Evolutionary conservation across 441 rosid species (phyloP), one percentile per base, ranked within the genome.

Genomic region (Brassica hybrid): DNA sequence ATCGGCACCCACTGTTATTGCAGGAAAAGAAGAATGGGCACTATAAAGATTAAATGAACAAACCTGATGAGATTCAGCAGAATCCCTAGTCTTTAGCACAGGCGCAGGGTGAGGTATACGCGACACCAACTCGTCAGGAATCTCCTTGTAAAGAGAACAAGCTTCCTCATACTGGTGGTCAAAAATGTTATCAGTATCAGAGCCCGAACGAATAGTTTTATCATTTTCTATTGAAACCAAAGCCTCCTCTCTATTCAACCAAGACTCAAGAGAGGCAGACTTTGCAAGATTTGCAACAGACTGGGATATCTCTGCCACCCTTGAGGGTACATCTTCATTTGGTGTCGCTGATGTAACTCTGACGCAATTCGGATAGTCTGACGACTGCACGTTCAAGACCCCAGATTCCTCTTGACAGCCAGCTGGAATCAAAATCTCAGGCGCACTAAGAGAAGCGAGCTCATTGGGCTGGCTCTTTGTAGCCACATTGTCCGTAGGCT

Each of bases 1-100:
- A 71, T 56, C 18, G 60, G 60, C 34, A 23, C 23, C 41, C 12
- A 7, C 18, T 69, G n/a, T 17, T 65, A 63, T 71, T 64, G 60
- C 71, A 38, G 66, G 17, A 38, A 64, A 71, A 25, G n/a, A 65
- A 71, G 63, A 43, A 30, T 71, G 67, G 5, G 43, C 67, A 65
- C 65, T 65, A 11, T 16, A 59, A 67, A 25, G 57, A 78, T 66
- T 19, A 65, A 43, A 57, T 65, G 54, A 59, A 79, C 12, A 69
- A 71, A 3, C 91, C 80, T 82, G 82, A 82, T 83, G 63, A 56
- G 71, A 79, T 72, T 77, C 80, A 45, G 76, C 4, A 65, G 78
- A 59, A 30, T 54, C 72, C 69, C 59, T 56, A 63, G 79, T 81
- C 76, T 72, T 70, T 34, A 54, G 13, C 62, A 80, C 72, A 76